Base-by-base conservation (phyloP, 2,329 filamentous ascomycete genomes). In the Colletotrichum salicis region DNA sequence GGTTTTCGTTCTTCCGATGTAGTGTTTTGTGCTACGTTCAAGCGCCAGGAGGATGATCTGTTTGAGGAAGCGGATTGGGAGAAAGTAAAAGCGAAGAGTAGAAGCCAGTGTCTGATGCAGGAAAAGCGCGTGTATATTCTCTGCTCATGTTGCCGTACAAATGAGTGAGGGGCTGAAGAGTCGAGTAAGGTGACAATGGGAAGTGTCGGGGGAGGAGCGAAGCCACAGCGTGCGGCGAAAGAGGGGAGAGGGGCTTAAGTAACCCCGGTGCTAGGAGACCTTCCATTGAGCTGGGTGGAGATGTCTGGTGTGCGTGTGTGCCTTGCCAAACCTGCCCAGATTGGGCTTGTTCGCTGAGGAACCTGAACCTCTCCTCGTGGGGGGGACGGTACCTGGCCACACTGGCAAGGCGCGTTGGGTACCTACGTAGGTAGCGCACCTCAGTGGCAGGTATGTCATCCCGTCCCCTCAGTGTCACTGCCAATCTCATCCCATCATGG, bases 131-230 rank as follows among this genome's bases (percentile, higher is more conserved):
- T 56, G 59, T 54, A 37, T 60, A 68, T 71, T 41, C 69, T 73
- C 64, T 73, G 71, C 71, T 73, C 71, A 73, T 73, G 64, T 64
- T 73, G 71, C 58, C 71, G 69, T 69, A 22, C 59, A 56, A 72
- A 69, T 67, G 27, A 65, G 57, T 62, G 24, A 67, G 37, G 61
- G 56, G 61, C 57, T 58, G 58, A 67, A 69, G 58, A 64, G 57
- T 63, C 31, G 45, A 56, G 54, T 62, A 52, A 31, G 60, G 67
- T 73, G 63, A 68, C 54, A 51, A 48, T 64, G 54, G 51, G 48
- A 55, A 41, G 15, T 54, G 55, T 52, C 37, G 52, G 71, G 70
- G 52, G 51, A 55, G 13, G n/a, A 13, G 55, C n/a, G 56, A 33
- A 60, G 60, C 58, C 33, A 19, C 31, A 24, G 35, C 13, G 29